Conservation (phyloP, 495 filamentous ascomycete genomes). For the Thozetella sp. region DNA sequence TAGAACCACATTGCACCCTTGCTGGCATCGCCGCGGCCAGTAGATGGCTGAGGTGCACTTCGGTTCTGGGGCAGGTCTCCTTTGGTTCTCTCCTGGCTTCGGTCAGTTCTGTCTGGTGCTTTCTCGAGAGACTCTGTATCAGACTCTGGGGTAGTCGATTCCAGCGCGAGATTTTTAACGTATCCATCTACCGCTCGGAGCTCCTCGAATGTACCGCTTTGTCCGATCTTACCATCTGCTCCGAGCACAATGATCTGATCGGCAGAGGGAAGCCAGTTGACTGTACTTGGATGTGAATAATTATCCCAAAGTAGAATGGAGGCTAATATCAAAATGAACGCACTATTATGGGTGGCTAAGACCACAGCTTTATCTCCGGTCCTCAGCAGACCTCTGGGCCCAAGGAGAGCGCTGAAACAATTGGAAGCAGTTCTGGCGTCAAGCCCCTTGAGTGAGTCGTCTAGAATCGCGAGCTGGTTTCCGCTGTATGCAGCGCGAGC, state of each 20-base stretch:
- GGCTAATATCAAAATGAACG: not conserved
- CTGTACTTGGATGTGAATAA: not conserved
- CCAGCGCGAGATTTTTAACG: constrained; percentile 11
- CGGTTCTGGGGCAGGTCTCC: not conserved
- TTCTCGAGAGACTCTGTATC: not conserved
- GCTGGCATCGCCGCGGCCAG: constrained; percentile 7
- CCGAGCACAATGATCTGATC: constrained; percentile 47
- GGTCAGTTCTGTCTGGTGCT: not conserved
- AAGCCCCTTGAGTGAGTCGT: constrained; percentile 47
- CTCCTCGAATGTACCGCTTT: constrained; percentile 39
- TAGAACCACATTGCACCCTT: constrained; percentile 8
- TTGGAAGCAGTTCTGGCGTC: constrained; percentile 59
- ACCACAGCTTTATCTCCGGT: constrained; percentile 51
- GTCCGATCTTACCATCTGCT: constrained; percentile 31
- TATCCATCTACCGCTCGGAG: constrained; percentile 12
- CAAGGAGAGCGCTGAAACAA: constrained; percentile 57
- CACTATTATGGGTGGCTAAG: constrained; percentile 39
- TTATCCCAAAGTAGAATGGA: not conserved
- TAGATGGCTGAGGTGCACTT: not conserved
- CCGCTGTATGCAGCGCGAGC: constrained; percentile 20
- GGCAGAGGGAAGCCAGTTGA: constrained; percentile 37
- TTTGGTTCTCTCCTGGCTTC: not conserved
- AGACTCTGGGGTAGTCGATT: constrained; percentile 2
- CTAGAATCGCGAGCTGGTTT: constrained; percentile 16
- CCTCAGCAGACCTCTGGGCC: constrained; percentile 54